Conservation (phyloP, 495 filamentous ascomycete genomes). For the Thozetella sp. region DNA sequence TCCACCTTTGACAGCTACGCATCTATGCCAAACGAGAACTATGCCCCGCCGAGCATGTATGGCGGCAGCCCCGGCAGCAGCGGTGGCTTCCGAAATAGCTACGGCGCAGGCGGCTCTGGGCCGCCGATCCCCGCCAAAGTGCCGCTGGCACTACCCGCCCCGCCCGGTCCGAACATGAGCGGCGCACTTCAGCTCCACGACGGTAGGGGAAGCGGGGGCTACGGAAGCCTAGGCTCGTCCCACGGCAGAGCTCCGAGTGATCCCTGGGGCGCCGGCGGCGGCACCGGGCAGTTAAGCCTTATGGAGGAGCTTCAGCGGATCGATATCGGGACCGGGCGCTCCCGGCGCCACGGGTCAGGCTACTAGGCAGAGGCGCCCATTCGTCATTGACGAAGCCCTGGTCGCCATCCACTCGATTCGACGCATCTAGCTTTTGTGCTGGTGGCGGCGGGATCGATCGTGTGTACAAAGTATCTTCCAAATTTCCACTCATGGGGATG, state of each 20-base stretch:
- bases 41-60: constrained; percentile 24
- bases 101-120: constrained; percentile 22
- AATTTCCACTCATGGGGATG: background rate
- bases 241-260: constrained; percentile 16
- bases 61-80: constrained; percentile 24
- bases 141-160: constrained; percentile 38
- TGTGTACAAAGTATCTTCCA: background rate
- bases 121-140: constrained; percentile 75
- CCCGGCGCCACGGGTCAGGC: background rate
- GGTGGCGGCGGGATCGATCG: background rate
- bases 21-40: constrained; percentile 29
- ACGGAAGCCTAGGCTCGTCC: constrained; percentile 11
- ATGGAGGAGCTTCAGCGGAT: constrained; percentile 79
- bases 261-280: constrained; percentile 31
- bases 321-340: constrained; percentile 63
- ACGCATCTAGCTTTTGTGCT: too few species aligned
- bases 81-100: background rate
- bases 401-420: too few species aligned
- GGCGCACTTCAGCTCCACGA: constrained; percentile 22
- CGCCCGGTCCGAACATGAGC: constrained; percentile 27
- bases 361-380: background rate
- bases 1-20: constrained; percentile 29
- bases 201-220: background rate
- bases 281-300: constrained; percentile 59
- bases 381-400: too few species aligned